Conservation (phyloP, 2,329 filamentous ascomycete species). For the Cordyceps farinosa region DNA sequence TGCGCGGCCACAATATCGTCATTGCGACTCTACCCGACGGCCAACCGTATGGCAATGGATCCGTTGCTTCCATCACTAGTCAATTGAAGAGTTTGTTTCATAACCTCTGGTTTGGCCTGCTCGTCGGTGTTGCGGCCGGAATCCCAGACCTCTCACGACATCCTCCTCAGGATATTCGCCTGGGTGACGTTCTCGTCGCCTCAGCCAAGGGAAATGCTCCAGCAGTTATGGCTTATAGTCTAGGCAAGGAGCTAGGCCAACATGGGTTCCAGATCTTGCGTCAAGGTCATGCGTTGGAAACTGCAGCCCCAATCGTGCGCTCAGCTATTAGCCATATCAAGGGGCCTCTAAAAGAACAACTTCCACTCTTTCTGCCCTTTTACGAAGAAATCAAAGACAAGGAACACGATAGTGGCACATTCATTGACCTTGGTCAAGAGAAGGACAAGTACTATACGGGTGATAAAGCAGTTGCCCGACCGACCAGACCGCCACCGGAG, state of each 20-base stretch:
- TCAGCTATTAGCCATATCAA: constrained; percentile 34
- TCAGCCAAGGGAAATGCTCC: constrained; percentile 25
- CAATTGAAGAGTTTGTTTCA: constrained; percentile 34
- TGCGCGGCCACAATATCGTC: constrained; percentile 34
- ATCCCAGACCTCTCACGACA: constrained; percentile 26
- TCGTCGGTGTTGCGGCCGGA: constrained; percentile 35
- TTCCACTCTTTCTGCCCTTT: constrained; percentile 21
- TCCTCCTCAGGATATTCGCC: constrained; percentile 33
- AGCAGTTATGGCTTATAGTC: constrained; percentile 31
- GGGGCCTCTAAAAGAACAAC: constrained; percentile 23
- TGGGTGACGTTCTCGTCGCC: constrained; percentile 37
- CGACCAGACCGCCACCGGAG: constrained; percentile 18
- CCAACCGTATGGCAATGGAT: constrained; percentile 32
- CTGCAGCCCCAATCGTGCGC: constrained; percentile 24
- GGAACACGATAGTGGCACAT: constrained; percentile 25
- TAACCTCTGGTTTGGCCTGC: constrained; percentile 34
- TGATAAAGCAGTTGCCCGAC: constrained; percentile 12
- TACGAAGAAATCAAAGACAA: constrained; percentile 27
- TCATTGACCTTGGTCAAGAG: constrained; percentile 32
- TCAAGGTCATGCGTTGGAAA: constrained; percentile 26
- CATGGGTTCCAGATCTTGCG: constrained; percentile 28
- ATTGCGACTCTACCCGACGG: constrained; percentile 32
- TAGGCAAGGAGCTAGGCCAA: constrained; percentile 31
- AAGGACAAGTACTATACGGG: constrained; percentile 25
- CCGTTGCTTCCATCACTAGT: constrained; percentile 31